A percentile compares a stretch with the other conserved stretches of the same genome.
These are phyloP conservation scores for Chrysochromulina parva DNA, from an alignment of 78 protist species.

Conservation along the genomic window DNA sequence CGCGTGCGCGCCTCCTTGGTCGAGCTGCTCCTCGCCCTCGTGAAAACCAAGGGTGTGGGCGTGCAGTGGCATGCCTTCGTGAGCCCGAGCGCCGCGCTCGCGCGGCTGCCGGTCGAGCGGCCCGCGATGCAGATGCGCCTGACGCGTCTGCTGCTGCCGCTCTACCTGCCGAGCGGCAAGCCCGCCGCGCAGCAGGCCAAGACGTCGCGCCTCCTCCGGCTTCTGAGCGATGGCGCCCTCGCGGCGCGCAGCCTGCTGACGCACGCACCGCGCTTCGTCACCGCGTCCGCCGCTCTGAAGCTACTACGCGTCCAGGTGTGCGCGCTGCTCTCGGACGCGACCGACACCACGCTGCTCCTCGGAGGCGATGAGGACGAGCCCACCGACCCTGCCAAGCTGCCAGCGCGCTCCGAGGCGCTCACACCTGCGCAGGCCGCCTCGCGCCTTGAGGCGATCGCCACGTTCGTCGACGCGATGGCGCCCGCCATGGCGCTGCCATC, in stretches of 20 bases:
- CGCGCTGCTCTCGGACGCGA: too few relatives aligned
- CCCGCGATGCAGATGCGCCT: not conserved
- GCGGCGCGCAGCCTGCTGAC: not conserved
- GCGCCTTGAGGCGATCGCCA: not conserved
- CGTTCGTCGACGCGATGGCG: not conserved
- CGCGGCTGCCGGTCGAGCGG: not conserved
- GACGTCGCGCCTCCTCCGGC: not conserved
- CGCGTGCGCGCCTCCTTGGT: slow-evolving; percentile 59
- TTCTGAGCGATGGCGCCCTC: not conserved
- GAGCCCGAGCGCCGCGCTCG: not conserved
- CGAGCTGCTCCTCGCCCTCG: slow-evolving; percentile 31
- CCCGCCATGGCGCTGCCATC: not conserved
- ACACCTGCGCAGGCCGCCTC: not conserved
- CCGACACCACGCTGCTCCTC: not conserved
- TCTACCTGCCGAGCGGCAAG: not conserved
- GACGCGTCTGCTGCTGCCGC: not conserved
- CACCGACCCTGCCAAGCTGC: not conserved
- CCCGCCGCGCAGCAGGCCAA: not conserved
- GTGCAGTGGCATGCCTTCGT: not conserved
- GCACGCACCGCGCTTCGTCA: not conserved
- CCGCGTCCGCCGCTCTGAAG: not conserved
- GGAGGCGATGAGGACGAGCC: not conserved
- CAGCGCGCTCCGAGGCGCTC: not conserved
- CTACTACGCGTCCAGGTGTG: not conserved
- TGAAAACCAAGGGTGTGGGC: too few relatives aligned